These are phyloP conservation scores for Pseudogymnoascus sp. DNA, from an alignment of 2,329 filamentous ascomycete species.

Conservation along the genomic window DNA sequence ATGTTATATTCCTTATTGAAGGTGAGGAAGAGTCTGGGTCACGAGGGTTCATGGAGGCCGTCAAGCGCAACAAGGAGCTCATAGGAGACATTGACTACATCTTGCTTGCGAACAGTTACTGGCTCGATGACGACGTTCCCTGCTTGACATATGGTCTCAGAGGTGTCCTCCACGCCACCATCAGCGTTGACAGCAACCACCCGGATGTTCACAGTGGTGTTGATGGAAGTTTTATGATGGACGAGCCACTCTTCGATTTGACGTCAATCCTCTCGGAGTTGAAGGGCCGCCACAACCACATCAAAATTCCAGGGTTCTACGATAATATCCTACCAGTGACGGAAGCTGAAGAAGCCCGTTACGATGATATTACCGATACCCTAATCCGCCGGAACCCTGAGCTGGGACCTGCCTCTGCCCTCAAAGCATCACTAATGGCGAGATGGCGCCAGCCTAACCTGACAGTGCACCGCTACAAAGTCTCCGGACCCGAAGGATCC, in stretches of 20 bases:
- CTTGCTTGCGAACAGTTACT: slow-evolving; percentile 93
- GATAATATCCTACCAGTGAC: slow-evolving; percentile 72
- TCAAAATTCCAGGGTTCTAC: slow-evolving; percentile 84
- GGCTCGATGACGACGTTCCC: slow-evolving; percentile 91
- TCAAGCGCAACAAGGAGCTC: slow-evolving; percentile 69
- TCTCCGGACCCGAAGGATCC: slow-evolving; percentile 84
- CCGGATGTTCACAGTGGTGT: slow-evolving; percentile 93
- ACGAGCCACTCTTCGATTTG: slow-evolving; percentile 87
- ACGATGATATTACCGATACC: slow-evolving; percentile 74
- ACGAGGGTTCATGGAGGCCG: slow-evolving; percentile 77
- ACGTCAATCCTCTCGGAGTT: slow-evolving; percentile 75
- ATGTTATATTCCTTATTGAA: slow-evolving; percentile 90
- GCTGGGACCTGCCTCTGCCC: slow-evolving; percentile 51
- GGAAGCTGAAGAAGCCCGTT: slow-evolving; percentile 68
- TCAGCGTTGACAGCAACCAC: slow-evolving; percentile 76
- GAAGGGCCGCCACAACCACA: slow-evolving; percentile 70
- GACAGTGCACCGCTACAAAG: slow-evolving; percentile 88
- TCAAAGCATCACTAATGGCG: slow-evolving; percentile 81
- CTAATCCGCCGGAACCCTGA: slow-evolving; percentile 65
- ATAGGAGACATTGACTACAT: slow-evolving; percentile 94
- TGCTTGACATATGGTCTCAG: slow-evolving; percentile 91
- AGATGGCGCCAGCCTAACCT: slow-evolving; percentile 92
- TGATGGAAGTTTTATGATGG: slow-evolving; percentile 83
- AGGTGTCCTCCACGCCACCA: slow-evolving; percentile 86
- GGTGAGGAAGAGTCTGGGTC: slow-evolving; percentile 95